These are phyloP conservation scores for Mycena leptocephala DNA, from an alignment of 768 basidiomycete species.

Conservation along the genomic window DNA sequence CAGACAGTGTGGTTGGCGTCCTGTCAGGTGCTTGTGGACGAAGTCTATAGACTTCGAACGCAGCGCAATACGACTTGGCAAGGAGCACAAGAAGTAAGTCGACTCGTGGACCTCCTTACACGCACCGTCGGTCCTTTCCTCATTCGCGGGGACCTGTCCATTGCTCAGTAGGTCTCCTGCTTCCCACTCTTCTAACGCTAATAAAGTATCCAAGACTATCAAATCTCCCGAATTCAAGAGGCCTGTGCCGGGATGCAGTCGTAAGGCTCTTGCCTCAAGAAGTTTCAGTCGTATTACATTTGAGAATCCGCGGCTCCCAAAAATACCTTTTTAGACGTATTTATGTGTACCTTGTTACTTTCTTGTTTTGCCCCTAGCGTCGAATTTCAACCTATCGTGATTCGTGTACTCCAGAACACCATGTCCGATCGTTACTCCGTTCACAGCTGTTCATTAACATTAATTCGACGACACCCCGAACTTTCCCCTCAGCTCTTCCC, in stretches of 20 bases:
- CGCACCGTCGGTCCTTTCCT: background rate
- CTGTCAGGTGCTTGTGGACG: conserved; percentile 5
- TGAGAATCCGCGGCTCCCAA: background rate
- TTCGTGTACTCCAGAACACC: no score
- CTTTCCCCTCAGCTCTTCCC: conserved; percentile 28
- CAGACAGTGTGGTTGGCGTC: conserved; percentile 14
- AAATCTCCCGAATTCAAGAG: conserved; percentile 16
- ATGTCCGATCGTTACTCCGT: background rate
- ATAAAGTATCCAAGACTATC: background rate
- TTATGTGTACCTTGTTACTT: background rate
- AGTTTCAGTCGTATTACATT: background rate
- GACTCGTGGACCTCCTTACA: background rate
- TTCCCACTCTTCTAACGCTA: background rate
- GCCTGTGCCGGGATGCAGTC: background rate
- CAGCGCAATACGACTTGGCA: background rate
- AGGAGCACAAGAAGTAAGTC: background rate
- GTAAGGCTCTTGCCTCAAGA: background rate
- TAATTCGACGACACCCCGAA: conserved; percentile 13
- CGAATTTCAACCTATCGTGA: background rate
- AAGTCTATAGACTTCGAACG: background rate
- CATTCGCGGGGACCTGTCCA: background rate
- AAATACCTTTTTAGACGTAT: no score
- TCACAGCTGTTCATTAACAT: background rate
- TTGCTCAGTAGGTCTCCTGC: conserved; percentile 9
- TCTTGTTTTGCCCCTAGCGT: background rate